Percentiles rank a stretch among this genome's conserved stretches.
Evolutionary conservation across 1,139 yeast genomes (phyloP).

Genomic region (Blastobotrys capitulatus): DNA sequence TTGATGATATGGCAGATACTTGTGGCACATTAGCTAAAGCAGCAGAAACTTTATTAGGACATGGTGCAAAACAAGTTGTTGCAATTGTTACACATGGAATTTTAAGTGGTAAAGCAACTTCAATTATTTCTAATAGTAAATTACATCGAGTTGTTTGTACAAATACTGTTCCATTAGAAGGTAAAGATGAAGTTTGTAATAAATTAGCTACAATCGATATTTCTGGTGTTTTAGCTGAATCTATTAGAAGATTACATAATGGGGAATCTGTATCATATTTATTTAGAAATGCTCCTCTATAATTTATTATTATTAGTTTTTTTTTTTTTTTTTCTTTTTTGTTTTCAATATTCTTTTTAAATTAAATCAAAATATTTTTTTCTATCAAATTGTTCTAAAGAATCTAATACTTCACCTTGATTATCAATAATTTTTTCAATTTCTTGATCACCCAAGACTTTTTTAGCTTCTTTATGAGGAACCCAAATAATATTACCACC

Average conservation of each 20-base stretch:
- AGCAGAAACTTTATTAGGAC: constrained; percentile 78
- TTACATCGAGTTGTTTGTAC: constrained; percentile 84
- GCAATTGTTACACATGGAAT: constrained; percentile 97
- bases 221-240: constrained; percentile 89
- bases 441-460: constrained; percentile 40
- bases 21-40: constrained; percentile 97
- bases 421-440: constrained; percentile 39
- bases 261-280: constrained; percentile 92
- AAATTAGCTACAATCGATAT: constrained; percentile 80
- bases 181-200: constrained; percentile 62
- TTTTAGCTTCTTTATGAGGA: constrained; percentile 70
- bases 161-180: constrained; percentile 88
- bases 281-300: constrained; percentile 52
- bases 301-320: neutral
- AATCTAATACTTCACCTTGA: constrained; percentile 51
- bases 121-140: constrained; percentile 72
- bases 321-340: neutral
- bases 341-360: constrained; percentile 15
- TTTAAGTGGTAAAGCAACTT: constrained; percentile 80
- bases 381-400: constrained; percentile 52
- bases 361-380: constrained; percentile 36
- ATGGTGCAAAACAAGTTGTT: constrained; percentile 78
- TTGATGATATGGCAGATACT: constrained; percentile 98
- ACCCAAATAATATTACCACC: constrained; percentile 90
- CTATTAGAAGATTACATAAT: constrained; percentile 86